phyloP scores from a whole-genome alignment of 257 asterid genomes.

The Solanum clarkiae region DNA sequence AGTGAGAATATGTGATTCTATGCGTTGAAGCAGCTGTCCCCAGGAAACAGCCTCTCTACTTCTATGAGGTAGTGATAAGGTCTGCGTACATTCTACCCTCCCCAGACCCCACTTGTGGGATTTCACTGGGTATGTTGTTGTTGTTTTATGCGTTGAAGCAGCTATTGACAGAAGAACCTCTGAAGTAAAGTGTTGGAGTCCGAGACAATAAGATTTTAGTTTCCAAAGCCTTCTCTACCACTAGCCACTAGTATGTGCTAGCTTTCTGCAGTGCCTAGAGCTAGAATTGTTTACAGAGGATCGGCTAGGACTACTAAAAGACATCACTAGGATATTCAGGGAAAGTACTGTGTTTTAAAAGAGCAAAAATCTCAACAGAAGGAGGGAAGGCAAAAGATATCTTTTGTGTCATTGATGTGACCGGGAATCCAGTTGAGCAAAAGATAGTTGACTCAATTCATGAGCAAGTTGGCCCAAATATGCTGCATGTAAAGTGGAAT shows the following conservation, averaged over 20 bases:
- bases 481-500: slow-evolving; percentile 46
- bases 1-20: slow-evolving; percentile 59
- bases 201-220: background rate
- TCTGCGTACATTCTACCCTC: no score
- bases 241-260: background rate
- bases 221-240: background rate
- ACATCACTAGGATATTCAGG: slow-evolving; percentile 64
- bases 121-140: no score
- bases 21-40: slow-evolving; percentile 69
- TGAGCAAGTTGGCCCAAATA: slow-evolving; percentile 44
- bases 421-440: slow-evolving; percentile 51
- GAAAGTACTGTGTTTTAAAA: slow-evolving; percentile 54
- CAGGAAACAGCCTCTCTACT: no score
- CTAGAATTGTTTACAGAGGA: slow-evolving; percentile 54
- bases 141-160: slow-evolving; percentile 54
- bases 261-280: slow-evolving; percentile 48
- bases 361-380: slow-evolving; percentile 68
- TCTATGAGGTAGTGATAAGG: no score
- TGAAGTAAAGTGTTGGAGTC: slow-evolving; percentile 26
- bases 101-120: no score
- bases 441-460: slow-evolving; percentile 55
- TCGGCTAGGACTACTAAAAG: slow-evolving; percentile 58
- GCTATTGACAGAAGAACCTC: slow-evolving; percentile 71
- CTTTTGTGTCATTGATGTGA: slow-evolving; percentile 58
- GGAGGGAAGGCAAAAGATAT: slow-evolving; percentile 57